Conservation (phyloP, 257 asterid species). For the Paraleonurus japonicus region DNA sequence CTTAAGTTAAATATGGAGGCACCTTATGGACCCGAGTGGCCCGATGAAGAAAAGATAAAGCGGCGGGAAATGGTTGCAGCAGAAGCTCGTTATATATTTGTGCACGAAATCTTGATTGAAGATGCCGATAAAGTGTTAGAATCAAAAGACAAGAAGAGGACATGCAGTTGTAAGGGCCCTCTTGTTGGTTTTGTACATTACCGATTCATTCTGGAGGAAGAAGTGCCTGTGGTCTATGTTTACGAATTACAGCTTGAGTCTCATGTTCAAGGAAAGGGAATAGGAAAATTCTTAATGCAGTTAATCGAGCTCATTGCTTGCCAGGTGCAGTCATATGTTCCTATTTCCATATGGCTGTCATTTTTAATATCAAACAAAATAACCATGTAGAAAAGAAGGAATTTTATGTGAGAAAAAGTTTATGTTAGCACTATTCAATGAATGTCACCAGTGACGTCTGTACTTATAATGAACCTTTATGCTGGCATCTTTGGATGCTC, state of each 20-base stretch:
- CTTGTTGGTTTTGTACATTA: constrained; percentile 84
- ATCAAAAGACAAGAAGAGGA: constrained; percentile 23
- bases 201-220: constrained; percentile 80
- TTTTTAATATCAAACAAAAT: not conserved
- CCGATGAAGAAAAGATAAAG: constrained; percentile 77
- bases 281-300: constrained; percentile 77
- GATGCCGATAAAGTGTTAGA: constrained; percentile 30
- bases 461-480: not conserved
- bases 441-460: constrained; percentile 3
- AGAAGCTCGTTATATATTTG: constrained; percentile 79
- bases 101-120: constrained; percentile 44
- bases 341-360: not conserved
- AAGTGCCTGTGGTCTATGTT: constrained; percentile 84
- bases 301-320: constrained; percentile 77
- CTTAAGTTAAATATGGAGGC: constrained; percentile 79
- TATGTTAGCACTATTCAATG: not conserved
- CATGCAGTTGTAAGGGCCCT: constrained; percentile 36
- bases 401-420: constrained; percentile 1
- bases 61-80: constrained; percentile 76
- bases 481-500: not conserved
- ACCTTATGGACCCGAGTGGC: constrained; percentile 85
- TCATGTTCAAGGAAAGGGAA: constrained; percentile 79
- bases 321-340: constrained; percentile 41
- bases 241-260: constrained; percentile 87
- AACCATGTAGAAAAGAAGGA: not conserved